phyloP scores from a whole-genome alignment of 225 moss, liverwort and hornwort genomes.

The Asterella californica region DNA sequence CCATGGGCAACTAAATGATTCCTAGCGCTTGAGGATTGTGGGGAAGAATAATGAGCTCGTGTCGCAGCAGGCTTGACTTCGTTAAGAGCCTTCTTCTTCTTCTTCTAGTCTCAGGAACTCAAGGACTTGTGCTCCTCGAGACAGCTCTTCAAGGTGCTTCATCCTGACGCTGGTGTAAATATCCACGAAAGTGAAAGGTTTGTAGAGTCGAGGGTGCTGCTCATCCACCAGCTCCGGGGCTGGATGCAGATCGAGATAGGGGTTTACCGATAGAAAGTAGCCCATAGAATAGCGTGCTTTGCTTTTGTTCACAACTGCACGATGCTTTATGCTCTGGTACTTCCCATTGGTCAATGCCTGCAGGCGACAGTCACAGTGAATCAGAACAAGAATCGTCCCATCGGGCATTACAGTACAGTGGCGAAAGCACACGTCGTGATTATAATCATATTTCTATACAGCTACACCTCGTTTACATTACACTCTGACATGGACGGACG shows the following conservation, averaged over 20 bases:
- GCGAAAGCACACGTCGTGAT: too few relatives aligned
- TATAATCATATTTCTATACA: too few relatives aligned
- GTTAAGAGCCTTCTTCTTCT: neutral
- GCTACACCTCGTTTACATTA: too few relatives aligned
- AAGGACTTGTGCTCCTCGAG: constrained; percentile 16
- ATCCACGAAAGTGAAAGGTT: constrained; percentile 61
- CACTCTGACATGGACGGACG: too few relatives aligned
- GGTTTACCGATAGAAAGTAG: constrained; percentile 50
- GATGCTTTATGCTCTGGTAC: constrained; percentile 61
- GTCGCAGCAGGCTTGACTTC: too few relatives aligned
- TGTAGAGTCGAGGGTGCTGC: constrained; percentile 46
- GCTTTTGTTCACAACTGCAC: constrained; percentile 55
- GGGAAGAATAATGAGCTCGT: too few relatives aligned
- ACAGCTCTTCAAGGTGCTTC: constrained; percentile 9
- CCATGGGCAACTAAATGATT: too few relatives aligned
- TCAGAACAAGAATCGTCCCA: neutral
- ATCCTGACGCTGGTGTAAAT: constrained; percentile 28
- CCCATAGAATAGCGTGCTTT: constrained; percentile 54
- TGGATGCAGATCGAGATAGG: constrained; percentile 45
- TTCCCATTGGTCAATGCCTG: constrained; percentile 60
- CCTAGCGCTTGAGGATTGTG: too few relatives aligned
- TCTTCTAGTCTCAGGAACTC: constrained; percentile 1
- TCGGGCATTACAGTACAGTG: too few relatives aligned
- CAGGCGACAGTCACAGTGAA: neutral
- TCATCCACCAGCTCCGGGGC: constrained; percentile 48